Evolutionary conservation across 768 basidiomycete genomes (phyloP), one percentile per base, ranked within the genome.

Genomic region (Lactarius trivialis): DNA sequence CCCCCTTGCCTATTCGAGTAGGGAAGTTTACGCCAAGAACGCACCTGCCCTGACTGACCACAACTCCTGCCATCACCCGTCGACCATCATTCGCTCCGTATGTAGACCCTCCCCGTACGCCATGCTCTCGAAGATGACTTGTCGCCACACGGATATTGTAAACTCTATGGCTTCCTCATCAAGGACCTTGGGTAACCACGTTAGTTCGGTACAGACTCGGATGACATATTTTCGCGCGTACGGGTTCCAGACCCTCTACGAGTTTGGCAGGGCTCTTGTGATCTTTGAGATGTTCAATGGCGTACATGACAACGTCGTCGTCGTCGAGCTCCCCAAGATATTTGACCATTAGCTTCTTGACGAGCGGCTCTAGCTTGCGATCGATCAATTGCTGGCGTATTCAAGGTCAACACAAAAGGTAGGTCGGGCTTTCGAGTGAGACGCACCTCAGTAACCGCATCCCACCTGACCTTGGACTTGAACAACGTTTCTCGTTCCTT

Each of bases 111-210:
- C 91, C 65, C 84, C 86, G 72, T 91, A 94, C 30, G 93, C 91
- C 84, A 92, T 89, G 70, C 92, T 93, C 79, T 98, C 94, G 71
- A 96, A 96, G 55, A 93, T 91, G 68, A 96, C 82, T 75, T 93
- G 90, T 58, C 92, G 84, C 94, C 94, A 98, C 53, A 97, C 79
- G 64, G 80, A 81, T 68, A 86, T 73, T n/a, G 84, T 79, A 61
- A 95, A 82, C 63, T 92, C 86, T 30, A 77, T 76, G 6, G 94
- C 93, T 72, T 98, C 94, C 73, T 96, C 94, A 71, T 93, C 93
- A 37, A 98, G 78, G 4, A 97, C 91, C 94, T 97, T 70, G 4
- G n/a, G 36, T 39, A 26, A 53, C 14, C 33, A 43, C n/a, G 30
- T 43, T 4, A 26, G 50, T 39, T 30, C 48, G 51, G 33, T 2